Evolutionary conservation across 345 rosid genomes (phyloP), one percentile per base, ranked within the genome.

Genomic region (Euphorbia tirucalli): DNA sequence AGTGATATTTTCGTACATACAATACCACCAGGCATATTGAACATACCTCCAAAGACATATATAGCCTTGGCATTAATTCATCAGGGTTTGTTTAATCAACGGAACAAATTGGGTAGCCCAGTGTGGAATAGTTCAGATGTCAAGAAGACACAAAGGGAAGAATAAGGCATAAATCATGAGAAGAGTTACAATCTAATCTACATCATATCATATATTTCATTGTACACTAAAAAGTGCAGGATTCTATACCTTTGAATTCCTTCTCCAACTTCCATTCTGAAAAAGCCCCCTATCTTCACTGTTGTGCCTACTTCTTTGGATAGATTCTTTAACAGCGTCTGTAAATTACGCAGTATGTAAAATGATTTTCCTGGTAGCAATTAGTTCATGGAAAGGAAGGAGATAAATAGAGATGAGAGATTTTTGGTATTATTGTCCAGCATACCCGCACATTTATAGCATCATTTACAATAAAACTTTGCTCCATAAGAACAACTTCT

Each of bases 211-310:
- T 19, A 44, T 35, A 15, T n/a, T 41, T 59, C 65, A 4, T 18
- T 9, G 43, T 18, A 21, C 9, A 25, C 28, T 11, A 54, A 56
- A 62, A 60, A 62, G 39, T 32, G 25, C 27, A 32, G 4, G 11
- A 22, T 13, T 62, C 70, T 48, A 62, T 85, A 95, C 99, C 96
- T 90, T 79, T 87, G 83, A 77, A 90, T 82, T 86, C 98, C 98
- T 85, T 95, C 99, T 68, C 99, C 99, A 71, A 92, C 97, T 79
- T 95, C 96, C 79, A 95, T 89, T 85, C 99, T 87, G 71, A 90
- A 86, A 82, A 92, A 95, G 77, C 68, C 83, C 66, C 88, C 77
- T 74, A 95, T 83, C 84, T 84, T 90, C 81, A 95, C 97, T 0
- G 88, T 77, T 49, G 96, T 84, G 55, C 97, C 92, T 55, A 92